Conservation (phyloP, 306 rosid genomes). For the Pueraria montana region DNA sequence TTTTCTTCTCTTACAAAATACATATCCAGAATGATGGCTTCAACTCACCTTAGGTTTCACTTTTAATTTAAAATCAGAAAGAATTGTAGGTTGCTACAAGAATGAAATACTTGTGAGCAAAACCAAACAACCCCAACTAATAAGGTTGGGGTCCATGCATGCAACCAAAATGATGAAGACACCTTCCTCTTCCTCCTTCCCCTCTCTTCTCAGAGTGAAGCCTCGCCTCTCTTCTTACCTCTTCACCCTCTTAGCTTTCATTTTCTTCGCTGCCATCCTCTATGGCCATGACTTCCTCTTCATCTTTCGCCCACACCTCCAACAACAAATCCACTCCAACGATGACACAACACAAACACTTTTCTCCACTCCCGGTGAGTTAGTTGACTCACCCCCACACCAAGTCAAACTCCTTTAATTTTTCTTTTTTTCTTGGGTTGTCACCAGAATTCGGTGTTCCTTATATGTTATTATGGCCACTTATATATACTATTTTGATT, state of each 20-base stretch:
- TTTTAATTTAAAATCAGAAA: too few species aligned
- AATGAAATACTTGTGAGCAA: too few species aligned
- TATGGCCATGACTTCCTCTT: slow-evolving; percentile 68
- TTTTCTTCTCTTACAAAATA: too few species aligned
- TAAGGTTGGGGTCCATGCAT: not conserved
- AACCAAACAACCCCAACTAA: too few species aligned
- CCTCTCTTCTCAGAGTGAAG: slow-evolving; percentile 59
- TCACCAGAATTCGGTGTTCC: too few species aligned
- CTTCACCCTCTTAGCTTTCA: slow-evolving; percentile 72
- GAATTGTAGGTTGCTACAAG: too few species aligned
- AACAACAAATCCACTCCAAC: slow-evolving; percentile 46
- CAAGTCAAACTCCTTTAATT: not conserved
- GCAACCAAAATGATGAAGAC: slow-evolving; percentile 65
- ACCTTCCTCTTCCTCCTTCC: slow-evolving; percentile 46
- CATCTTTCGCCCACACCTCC: slow-evolving; percentile 63
- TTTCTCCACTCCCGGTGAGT: slow-evolving; percentile 60
- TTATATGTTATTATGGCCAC: too few species aligned
- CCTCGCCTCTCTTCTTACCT: slow-evolving; percentile 80
- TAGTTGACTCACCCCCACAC: slow-evolving; percentile 34
- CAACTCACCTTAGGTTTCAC: not conserved
- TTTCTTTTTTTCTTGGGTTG: not conserved
- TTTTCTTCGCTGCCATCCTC: slow-evolving; percentile 75
- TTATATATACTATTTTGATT: too few species aligned
- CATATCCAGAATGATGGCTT: not conserved
- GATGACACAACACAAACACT: slow-evolving; percentile 29